Conservation (phyloP, 2,329 filamentous ascomycete species). For the Paecilomyces variotii region DNA sequence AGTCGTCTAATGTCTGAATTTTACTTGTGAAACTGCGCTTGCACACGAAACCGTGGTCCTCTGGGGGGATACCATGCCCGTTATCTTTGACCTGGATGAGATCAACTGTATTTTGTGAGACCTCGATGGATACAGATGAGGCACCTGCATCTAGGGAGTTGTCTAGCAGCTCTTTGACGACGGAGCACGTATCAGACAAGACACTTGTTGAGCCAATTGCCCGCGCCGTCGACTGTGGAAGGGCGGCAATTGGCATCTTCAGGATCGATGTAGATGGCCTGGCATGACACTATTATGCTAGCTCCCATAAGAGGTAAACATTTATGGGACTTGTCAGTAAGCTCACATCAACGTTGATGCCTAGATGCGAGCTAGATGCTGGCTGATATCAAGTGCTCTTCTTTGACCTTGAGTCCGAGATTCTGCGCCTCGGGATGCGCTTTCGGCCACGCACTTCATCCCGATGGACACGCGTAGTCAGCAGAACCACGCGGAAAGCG, state of each 20-base stretch:
- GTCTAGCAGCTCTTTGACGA: conserved; percentile 59
- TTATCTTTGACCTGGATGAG: conserved; percentile 58
- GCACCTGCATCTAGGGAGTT: conserved; percentile 59
- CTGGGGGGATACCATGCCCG: conserved; percentile 51
- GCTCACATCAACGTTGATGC: background rate
- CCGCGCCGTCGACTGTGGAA: conserved; percentile 36
- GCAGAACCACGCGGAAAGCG: conserved; percentile 1
- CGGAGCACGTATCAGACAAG: conserved; percentile 48
- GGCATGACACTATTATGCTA: background rate
- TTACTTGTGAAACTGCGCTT: conserved; percentile 57
- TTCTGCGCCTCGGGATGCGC: background rate
- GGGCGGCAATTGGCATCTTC: conserved; percentile 40
- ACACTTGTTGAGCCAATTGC: conserved; percentile 51
- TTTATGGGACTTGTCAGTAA: background rate
- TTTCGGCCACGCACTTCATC: background rate
- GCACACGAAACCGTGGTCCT: conserved; percentile 49
- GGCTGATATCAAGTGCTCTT: background rate
- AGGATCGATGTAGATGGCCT: background rate
- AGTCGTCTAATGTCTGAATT: conserved; percentile 49
- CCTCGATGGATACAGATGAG: conserved; percentile 50
- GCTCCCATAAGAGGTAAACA: background rate
- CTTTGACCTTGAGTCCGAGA: background rate
- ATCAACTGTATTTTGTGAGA: conserved; percentile 52
- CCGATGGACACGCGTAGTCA: background rate
- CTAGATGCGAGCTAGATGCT: background rate